Evolutionary conservation across 306 rosid species (phyloP), one percentile per base, ranked within the genome.

Genomic region (Cucurbita moschata): DNA sequence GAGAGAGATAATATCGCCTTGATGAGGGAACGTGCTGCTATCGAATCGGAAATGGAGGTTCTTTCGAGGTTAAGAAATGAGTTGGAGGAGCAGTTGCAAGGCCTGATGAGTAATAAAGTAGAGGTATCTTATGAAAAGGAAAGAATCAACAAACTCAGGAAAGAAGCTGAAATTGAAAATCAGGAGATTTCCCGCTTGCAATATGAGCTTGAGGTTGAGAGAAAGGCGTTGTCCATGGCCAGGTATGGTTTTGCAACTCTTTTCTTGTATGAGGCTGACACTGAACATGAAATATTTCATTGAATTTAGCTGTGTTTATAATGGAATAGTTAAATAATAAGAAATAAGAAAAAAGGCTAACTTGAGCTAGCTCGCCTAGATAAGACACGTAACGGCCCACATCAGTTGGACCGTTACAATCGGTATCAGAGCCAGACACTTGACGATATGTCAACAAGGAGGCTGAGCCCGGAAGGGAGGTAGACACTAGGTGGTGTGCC

Each of bases 211-310:
- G 96, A 95, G 87, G 99, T 95, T 42, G 99, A 95, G 81, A 82
- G 96, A 54, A 91, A 91, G 82, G 99, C 99, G 67, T 81, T 95
- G 88, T 88, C 99, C 68, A 89, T 95, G 96, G 99, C 99, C 88
- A 95, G 99, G 99, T 95, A 88, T 72, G 75, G 37, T 69, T 49
- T 43, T 75, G 56, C 23, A 74, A 19, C 56, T 15, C 51, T 39
- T 53, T 72, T 72, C 5, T 8, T 42, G 26, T 54, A 46, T 68
- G 72, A 68, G 4, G 23, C 47, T 51, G 44, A 70, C 60, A 51
- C 42, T 70, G 74, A 4, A 35, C 46, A 8, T 70, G 16, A 70
- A 70, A 49, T 30, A 30, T 30, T 30, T 70, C 8, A 16, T 70
- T 70, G 30, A 30, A 9, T 68, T 47, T 13, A 66, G 38, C n/a